Evolutionary conservation across 169 alveolate species (phyloP).

Genomic region (Eimeria tenella): DNA sequence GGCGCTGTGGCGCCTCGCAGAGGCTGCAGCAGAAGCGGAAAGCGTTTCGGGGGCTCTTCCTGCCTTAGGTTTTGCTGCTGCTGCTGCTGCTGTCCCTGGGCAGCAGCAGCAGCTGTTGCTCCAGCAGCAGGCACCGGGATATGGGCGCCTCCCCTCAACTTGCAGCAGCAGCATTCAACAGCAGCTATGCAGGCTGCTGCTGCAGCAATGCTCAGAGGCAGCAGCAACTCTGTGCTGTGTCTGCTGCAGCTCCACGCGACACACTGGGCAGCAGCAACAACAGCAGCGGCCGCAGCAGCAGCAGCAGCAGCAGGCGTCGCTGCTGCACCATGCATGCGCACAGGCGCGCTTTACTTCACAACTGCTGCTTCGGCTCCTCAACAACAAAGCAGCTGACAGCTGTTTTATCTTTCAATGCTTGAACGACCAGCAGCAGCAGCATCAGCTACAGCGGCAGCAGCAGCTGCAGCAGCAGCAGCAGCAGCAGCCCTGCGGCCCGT

Average conservation of each 20-base stretch:
- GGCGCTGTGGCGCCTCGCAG: slow-evolving; percentile 12
- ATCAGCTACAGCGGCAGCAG: background rate
- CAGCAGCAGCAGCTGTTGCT: slow-evolving; percentile 2
- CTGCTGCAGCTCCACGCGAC: background rate
- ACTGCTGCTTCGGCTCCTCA: slow-evolving; percentile 27
- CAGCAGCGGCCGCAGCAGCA: slow-evolving; percentile 28
- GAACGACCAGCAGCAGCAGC: background rate
- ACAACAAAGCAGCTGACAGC: background rate
- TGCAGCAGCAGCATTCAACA: slow-evolving; percentile 18
- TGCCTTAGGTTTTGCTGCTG: background rate
- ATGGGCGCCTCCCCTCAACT: background rate
- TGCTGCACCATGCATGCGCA: slow-evolving; percentile 26
- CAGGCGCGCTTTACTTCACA: slow-evolving; percentile 30
- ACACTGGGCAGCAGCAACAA: slow-evolving; percentile 28
- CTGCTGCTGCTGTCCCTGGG: slow-evolving; percentile 7
- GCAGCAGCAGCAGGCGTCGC: slow-evolving; percentile 13
- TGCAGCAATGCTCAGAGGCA: slow-evolving; percentile 52
- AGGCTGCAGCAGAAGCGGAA: slow-evolving; percentile 11
- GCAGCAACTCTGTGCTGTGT: slow-evolving; percentile 23
- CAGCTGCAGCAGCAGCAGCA: background rate
- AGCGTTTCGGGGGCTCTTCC: background rate
- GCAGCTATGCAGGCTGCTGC: slow-evolving; percentile 10
- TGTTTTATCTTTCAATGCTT: background rate
- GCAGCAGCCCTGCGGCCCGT: background rate
- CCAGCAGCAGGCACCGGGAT: background rate